These are phyloP conservation scores for Penicillium frequentans DNA, from an alignment of 2,329 filamentous ascomycete genomes.

Conservation along the genomic window DNA sequence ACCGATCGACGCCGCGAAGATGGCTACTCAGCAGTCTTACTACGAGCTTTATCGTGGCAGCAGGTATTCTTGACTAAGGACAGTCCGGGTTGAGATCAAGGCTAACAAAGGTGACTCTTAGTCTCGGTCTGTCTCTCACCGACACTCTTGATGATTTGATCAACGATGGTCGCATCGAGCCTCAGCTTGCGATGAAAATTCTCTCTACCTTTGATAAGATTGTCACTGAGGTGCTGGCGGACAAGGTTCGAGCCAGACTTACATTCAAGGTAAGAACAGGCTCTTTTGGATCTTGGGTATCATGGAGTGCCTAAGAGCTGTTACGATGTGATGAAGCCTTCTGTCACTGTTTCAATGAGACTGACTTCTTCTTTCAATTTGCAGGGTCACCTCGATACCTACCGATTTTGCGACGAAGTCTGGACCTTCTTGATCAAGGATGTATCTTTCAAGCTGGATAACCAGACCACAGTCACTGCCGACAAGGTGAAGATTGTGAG, in stretches of 20 bases:
- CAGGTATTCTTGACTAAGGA: conserved; percentile 64
- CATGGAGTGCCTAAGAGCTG: background rate
- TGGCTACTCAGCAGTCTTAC: conserved; percentile 58
- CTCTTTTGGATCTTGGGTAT: background rate
- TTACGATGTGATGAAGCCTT: background rate
- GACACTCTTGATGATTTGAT: conserved; percentile 98
- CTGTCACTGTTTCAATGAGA: background rate
- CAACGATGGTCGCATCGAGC: conserved; percentile 90
- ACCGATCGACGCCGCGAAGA: conserved; percentile 28
- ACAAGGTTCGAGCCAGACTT: conserved; percentile 86
- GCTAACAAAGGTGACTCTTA: conserved; percentile 43
- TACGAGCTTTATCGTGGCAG: conserved; percentile 98
- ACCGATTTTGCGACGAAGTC: conserved; percentile 98
- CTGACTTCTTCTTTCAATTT: conserved; percentile 14
- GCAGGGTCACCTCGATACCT: conserved; percentile 94
- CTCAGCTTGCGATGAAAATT: conserved; percentile 98
- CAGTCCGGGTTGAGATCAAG: background rate
- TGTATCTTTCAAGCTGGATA: conserved; percentile 97
- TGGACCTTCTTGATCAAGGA: conserved; percentile 99
- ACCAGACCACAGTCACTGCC: conserved; percentile 69
- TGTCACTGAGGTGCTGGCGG: conserved; percentile 85
- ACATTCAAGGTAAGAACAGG: conserved; percentile 79
- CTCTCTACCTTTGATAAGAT: conserved; percentile 92
- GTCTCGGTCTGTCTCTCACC: conserved; percentile 88
- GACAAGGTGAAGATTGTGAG: conserved; percentile 99